phyloP scores from a whole-genome alignment of 352 stramenopile species.

The Pythium rishiriense region DNA sequence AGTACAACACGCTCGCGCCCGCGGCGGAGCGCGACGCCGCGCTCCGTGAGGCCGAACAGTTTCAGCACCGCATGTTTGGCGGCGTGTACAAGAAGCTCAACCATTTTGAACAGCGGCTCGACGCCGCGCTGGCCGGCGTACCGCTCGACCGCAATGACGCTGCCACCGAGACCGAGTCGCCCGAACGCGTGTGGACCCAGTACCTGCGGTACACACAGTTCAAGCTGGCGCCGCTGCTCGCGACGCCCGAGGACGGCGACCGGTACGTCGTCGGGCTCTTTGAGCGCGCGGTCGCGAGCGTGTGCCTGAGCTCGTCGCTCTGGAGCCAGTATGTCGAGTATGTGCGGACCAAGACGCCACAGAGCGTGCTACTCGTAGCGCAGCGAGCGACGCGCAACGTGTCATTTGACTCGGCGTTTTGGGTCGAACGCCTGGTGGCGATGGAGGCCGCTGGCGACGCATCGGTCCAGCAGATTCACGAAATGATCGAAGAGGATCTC shows the following conservation, averaged over 20 bases:
- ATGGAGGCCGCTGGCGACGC: slow-evolving; percentile 35
- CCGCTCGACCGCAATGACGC: slow-evolving; percentile 26
- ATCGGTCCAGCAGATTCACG: slow-evolving; percentile 21
- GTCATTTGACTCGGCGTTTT: slow-evolving; percentile 60
- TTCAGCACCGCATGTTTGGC: slow-evolving; percentile 44
- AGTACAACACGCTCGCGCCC: slow-evolving; percentile 55
- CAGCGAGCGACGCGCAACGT: slow-evolving; percentile 61
- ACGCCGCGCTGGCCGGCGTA: slow-evolving; percentile 18
- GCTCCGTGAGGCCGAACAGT: slow-evolving; percentile 33
- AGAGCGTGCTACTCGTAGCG: slow-evolving; percentile 21
- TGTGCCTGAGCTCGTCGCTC: slow-evolving; percentile 58
- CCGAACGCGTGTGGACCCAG: slow-evolving; percentile 40
- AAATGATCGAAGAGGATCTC: slow-evolving; percentile 33
- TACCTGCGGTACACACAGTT: slow-evolving; percentile 72
- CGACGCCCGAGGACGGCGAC: slow-evolving; percentile 1
- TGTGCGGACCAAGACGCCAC: slow-evolving; percentile 14
- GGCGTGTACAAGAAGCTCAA: slow-evolving; percentile 64
- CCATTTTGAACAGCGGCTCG: slow-evolving; percentile 43
- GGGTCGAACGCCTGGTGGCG: slow-evolving; percentile 54
- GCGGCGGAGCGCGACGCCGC: slow-evolving; percentile 5
- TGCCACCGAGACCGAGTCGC: background rate
- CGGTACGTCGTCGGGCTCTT: slow-evolving; percentile 48
- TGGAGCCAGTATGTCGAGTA: slow-evolving; percentile 61
- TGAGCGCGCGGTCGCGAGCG: slow-evolving; percentile 49
- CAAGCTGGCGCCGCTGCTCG: slow-evolving; percentile 38